Evolutionary conservation across 352 stramenopile species (phyloP), one percentile per base, ranked within the genome.

Genomic region (Halophytophthora batemanensis): DNA sequence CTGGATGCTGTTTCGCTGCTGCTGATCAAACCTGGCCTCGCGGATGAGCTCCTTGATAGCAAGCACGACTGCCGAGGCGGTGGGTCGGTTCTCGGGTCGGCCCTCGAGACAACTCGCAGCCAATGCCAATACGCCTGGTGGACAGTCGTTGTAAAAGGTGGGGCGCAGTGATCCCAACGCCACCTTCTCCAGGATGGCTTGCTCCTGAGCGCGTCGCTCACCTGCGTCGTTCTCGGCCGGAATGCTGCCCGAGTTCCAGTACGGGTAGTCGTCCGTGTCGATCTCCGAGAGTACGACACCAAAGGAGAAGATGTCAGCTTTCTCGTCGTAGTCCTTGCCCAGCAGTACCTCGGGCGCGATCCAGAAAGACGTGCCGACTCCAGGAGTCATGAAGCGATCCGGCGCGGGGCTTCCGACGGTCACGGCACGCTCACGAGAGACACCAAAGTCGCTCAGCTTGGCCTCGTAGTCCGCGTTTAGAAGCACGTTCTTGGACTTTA

Each of bases 401-500:
- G 68, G 52, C 13, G 47, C 58, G 13, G 25, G 53, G 25, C 41
- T 39, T 6, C 52, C 40, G n/a, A 51, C 25, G 33, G 50, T 19
- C 22, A 66, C 40, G 37, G 49, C 37, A 10, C 59, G 66, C 34
- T 85, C 64, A 21, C 78, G 73, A 1, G 76, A 86, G 25, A 87
- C 71, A 10, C 78, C 78, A 66, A 92, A 92, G 50, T 91, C 81
- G 34, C 74, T 91, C 15, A 91, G 61, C 23, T 91, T 91, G 14
- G 78, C 78, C 11, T 86, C 63, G 53, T 80, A 68, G 8, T 77
- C 60, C 10, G 51, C 47, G 49, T 81, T 72, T 14, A 93, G 56
- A 34, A 93, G 51, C 42, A 93, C 73, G 41, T 93, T 93, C 61
- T 83, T 89, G 19, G 69, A 74, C 57, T 93, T 93, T 46, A 93